These are phyloP conservation scores for Trichoderma gracile DNA, from an alignment of 2,329 filamentous ascomycete genomes.

Conservation along the genomic window DNA sequence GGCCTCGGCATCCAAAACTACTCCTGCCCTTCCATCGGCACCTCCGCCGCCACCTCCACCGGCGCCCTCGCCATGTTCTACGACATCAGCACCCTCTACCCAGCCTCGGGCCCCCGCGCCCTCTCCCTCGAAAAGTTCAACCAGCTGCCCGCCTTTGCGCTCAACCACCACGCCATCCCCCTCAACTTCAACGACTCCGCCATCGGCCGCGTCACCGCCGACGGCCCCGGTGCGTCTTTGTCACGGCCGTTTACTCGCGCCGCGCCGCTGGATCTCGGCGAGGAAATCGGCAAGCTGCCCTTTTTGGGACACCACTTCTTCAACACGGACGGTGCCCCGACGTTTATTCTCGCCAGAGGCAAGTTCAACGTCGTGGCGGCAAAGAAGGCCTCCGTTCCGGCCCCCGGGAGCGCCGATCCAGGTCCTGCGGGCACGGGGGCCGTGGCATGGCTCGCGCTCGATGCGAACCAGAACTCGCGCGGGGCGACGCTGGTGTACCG, in stretches of 20 bases:
- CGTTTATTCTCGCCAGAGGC: conserved; percentile 55
- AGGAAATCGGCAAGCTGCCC: conserved; percentile 41
- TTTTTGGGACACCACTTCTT: conserved; percentile 70
- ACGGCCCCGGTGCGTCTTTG: conserved; percentile 45
- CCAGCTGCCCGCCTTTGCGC: conserved; percentile 43
- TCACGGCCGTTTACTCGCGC: conserved; percentile 48
- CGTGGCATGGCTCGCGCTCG: conserved; percentile 57
- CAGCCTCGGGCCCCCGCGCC: conserved; percentile 43
- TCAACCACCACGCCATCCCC: conserved; percentile 48
- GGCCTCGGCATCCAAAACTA: conserved; percentile 71
- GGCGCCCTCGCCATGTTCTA: conserved; percentile 63
- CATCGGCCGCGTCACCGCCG: conserved; percentile 35
- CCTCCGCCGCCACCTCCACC: conserved; percentile 40
- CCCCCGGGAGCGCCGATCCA: conserved; percentile 51
- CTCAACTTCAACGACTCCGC: conserved; percentile 46
- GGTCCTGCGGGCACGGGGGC: conserved; percentile 53
- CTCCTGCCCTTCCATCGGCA: conserved; percentile 51
- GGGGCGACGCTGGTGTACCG: conserved; percentile 52
- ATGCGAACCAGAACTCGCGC: conserved; percentile 42
- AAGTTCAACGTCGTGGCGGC: conserved; percentile 46
- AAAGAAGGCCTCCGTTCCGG: conserved; percentile 52
- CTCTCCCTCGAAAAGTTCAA: conserved; percentile 44
- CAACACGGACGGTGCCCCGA: conserved; percentile 53
- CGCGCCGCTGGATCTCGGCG: conserved; percentile 42
- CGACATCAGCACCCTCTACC: conserved; percentile 57